These are phyloP conservation scores for Stereum hirsutum DNA, from an alignment of 1,284 basidiomycete genomes.

Conservation along the genomic window DNA sequence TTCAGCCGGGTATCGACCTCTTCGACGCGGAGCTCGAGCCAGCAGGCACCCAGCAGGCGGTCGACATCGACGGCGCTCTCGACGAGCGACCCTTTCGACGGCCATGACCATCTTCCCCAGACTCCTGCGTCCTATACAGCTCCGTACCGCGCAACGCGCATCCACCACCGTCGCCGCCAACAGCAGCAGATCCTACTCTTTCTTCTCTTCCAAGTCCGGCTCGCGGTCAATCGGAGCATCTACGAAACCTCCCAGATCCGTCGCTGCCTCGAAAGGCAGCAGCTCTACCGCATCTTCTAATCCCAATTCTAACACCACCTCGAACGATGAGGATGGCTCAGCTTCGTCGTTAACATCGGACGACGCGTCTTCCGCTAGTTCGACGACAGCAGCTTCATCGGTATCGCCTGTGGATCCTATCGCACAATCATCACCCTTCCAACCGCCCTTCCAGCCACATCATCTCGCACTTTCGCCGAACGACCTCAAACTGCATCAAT, in stretches of 20 bases:
- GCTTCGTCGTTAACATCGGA: background rate
- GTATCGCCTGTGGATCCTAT: background rate
- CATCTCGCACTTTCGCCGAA: constrained; percentile 52
- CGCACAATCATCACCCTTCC: constrained; percentile 7
- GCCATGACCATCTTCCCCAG: constrained; percentile 32
- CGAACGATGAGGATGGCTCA: constrained; percentile 1
- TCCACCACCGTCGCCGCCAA: no score
- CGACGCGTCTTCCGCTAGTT: background rate
- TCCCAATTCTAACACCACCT: constrained; percentile 6
- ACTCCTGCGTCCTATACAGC: constrained; percentile 25
- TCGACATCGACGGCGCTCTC: background rate
- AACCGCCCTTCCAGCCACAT: constrained; percentile 14
- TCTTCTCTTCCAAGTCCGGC: constrained; percentile 70
- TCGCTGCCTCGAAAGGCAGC: constrained; percentile 25
- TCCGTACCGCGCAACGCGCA: constrained; percentile 44
- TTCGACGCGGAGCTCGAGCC: no score
- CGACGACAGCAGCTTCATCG: background rate
- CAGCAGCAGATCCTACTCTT: no score
- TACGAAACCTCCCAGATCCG: constrained; percentile 52
- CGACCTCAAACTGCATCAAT: constrained; percentile 69
- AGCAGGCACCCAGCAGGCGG: no score
- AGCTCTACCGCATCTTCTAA: no score
- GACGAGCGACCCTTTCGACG: background rate
- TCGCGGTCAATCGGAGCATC: constrained; percentile 62
- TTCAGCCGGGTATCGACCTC: background rate